Percentiles rank a stretch among this genome's conserved stretches.
phyloP scores from a whole-genome alignment of 331 rosid species.

The Quercus lobata region DNA sequence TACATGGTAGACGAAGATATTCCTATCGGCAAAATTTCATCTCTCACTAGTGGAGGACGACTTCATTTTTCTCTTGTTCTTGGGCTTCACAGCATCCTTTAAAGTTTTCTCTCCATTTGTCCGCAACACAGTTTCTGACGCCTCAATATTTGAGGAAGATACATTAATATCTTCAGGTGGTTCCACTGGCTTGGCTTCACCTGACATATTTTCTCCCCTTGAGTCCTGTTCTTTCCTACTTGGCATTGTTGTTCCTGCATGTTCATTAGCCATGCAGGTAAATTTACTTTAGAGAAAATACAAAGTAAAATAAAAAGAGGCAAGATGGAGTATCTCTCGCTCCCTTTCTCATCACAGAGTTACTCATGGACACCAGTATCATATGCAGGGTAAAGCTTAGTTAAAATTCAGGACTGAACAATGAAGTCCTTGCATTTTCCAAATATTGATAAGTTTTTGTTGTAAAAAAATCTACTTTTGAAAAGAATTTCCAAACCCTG shows the following conservation, averaged over 20 bases:
- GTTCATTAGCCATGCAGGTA: constrained; percentile 13
- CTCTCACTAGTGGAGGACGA: constrained; percentile 22
- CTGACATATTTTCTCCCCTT: constrained; percentile 15
- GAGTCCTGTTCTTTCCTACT: constrained; percentile 26
- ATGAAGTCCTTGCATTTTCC: too few species aligned
- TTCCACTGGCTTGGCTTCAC: constrained; percentile 32
- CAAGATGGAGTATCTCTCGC: not conserved
- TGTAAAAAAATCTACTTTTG: too few species aligned
- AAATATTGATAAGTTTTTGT: too few species aligned
- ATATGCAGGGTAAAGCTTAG: not conserved
- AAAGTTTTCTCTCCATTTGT: constrained; percentile 58
- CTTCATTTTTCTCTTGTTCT: constrained; percentile 42
- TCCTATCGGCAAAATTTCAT: not conserved
- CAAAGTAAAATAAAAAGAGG: not conserved
- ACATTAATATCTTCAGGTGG: constrained; percentile 23
- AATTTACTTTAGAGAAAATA: not conserved
- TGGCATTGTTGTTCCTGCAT: constrained; percentile 44
- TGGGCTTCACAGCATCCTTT: constrained; percentile 80
- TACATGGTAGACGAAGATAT: constrained; percentile 6
- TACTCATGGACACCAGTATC: not conserved
- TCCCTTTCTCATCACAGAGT: not conserved
- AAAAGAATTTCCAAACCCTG: too few species aligned
- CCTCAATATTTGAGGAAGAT: constrained; percentile 28
- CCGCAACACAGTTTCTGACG: constrained; percentile 19
- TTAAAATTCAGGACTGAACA: too few species aligned